phyloP scores from a whole-genome alignment of 345 rosid genomes.

The Acer campestre region DNA sequence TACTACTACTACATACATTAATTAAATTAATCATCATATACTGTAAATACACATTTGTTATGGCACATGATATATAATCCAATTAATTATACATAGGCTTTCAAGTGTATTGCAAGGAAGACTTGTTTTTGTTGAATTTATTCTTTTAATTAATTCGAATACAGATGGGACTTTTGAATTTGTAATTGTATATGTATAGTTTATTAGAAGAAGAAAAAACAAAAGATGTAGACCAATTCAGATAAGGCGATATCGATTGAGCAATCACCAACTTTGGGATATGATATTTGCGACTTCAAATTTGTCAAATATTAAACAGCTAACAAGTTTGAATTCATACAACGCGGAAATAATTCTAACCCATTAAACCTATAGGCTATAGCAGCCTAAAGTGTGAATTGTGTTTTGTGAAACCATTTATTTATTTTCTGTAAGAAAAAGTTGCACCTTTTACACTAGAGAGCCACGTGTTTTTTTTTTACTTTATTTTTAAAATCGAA shows the following conservation, averaged over 20 bases:
- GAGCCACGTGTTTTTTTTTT: background rate
- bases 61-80: background rate
- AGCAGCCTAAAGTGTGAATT: background rate
- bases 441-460: background rate
- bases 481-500: background rate
- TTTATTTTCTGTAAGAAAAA: background rate
- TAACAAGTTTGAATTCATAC: constrained; percentile 18
- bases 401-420: background rate
- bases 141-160: constrained; percentile 22
- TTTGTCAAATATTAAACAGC: constrained; percentile 22
- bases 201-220: background rate
- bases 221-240: constrained; percentile 15
- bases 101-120: background rate
- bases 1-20: background rate
- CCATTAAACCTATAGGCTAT: no score
- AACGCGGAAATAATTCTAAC: constrained; percentile 10
- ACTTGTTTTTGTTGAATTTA: background rate
- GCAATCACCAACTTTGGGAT: background rate
- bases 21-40: background rate
- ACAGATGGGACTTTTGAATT: background rate
- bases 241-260: background rate
- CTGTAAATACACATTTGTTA: background rate
- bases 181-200: background rate
- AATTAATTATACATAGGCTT: background rate
- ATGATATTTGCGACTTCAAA: background rate